A percentile compares a stretch with the other conserved stretches of the same genome.
These are phyloP conservation scores for Leccinellum luteum DNA, from an alignment of 768 basidiomycete species.

Conservation along the genomic window DNA sequence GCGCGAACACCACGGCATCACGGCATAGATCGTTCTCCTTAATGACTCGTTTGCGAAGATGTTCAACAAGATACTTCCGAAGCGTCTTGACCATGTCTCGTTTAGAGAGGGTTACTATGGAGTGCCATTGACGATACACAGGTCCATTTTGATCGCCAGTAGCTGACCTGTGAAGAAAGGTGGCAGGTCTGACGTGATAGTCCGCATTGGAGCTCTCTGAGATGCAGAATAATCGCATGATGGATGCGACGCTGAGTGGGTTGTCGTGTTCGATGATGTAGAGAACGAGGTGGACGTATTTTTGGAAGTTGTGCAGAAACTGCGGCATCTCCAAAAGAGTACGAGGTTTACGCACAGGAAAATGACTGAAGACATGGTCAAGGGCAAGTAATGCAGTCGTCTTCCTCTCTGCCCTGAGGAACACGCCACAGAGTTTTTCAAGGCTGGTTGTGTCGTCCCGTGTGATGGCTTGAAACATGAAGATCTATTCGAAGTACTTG, in stretches of 20 bases:
- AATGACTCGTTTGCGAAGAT: conserved; percentile 29
- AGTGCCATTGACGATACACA: background rate
- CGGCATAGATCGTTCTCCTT: conserved; percentile 34
- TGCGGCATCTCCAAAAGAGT: conserved; percentile 14
- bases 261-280: background rate
- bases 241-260: conserved; percentile 3
- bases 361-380: conserved; percentile 2
- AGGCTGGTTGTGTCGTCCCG: conserved; percentile 27
- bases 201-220: conserved; percentile 2
- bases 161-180: conserved; percentile 9
- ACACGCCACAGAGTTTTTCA: conserved; percentile 29
- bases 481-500: conserved; percentile 7
- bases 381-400: conserved; percentile 8
- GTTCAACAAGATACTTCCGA: conserved; percentile 21
- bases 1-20: conserved; percentile 32
- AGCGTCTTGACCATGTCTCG: conserved; percentile 23
- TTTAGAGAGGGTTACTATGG: conserved; percentile 11
- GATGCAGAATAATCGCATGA: conserved; percentile 32
- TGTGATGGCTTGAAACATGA: conserved; percentile 35
- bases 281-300: conserved; percentile 7
- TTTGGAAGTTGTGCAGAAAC: conserved; percentile 3
- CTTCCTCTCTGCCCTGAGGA: conserved; percentile 14
- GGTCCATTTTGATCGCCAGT: background rate
- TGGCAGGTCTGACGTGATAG: conserved; percentile 4
- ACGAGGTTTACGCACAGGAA: conserved; percentile 18